Conservation (phyloP, 352 stramenopile species). For the Phytophthora crassamura region DNA sequence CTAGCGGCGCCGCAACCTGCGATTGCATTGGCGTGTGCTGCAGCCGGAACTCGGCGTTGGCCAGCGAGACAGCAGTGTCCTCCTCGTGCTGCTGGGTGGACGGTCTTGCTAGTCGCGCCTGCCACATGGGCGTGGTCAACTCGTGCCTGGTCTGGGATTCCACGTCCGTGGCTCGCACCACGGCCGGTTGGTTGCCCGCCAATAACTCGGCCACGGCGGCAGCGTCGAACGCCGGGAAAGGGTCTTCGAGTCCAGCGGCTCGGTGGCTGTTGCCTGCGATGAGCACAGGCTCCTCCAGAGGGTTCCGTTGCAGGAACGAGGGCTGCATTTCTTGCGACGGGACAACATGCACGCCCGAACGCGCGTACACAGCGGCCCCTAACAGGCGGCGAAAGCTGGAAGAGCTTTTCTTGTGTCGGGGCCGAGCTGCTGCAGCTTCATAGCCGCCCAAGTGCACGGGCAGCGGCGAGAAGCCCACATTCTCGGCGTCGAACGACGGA, state of each 20-base stretch:
- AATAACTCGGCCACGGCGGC: conserved; percentile 45
- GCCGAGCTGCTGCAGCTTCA: conserved; percentile 12
- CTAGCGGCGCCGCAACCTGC: conserved; percentile 48
- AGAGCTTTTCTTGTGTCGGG: conserved; percentile 54
- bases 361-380: conserved; percentile 51
- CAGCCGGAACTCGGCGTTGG: conserved; percentile 66
- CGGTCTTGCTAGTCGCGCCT: conserved; percentile 19
- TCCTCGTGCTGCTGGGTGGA: conserved; percentile 29
- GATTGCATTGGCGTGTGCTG: conserved; percentile 44
- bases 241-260: conserved; percentile 31
- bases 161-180: conserved; percentile 47
- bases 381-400: conserved; percentile 59
- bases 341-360: conserved; percentile 56
- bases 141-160: conserved; percentile 45
- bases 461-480: conserved; percentile 51
- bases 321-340: conserved; percentile 31
- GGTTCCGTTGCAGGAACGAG: conserved; percentile 50
- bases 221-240: conserved; percentile 46
- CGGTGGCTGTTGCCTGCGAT: conserved; percentile 45
- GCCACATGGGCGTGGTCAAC: conserved; percentile 43
- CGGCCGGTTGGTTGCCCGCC: conserved; percentile 26
- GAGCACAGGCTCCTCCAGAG: conserved; percentile 58
- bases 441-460: conserved; percentile 46
- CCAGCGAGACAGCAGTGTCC: conserved; percentile 14
- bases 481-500: conserved; percentile 24